A percentile compares a stretch with the other conserved stretches of the same genome.
Conservation (phyloP, 2,329 filamentous ascomycete species). For the Davidsoniella neocaledoniae region DNA sequence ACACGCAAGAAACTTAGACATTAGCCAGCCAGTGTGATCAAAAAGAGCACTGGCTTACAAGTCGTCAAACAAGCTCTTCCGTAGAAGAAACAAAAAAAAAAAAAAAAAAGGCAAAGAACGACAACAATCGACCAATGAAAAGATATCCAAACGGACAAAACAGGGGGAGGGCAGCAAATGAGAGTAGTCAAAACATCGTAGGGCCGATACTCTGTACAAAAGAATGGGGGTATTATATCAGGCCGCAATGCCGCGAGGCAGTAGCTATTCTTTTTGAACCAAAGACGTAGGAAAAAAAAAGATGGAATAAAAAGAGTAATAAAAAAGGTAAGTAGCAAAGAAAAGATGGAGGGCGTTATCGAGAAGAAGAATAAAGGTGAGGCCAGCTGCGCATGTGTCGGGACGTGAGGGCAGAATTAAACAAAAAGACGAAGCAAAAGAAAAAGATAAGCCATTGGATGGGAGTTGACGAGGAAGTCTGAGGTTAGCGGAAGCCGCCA, state of each 20-base stretch:
- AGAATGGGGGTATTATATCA: conserved; percentile 1
- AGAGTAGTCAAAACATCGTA: conserved; percentile 3
- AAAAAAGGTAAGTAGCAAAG: background rate
- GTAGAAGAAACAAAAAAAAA: too few species aligned
- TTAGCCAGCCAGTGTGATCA: too few species aligned
- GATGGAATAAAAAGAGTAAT: background rate
- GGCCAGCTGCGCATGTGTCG: too few species aligned
- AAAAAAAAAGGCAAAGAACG: background rate
- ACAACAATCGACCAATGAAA: background rate
- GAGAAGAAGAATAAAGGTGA: background rate
- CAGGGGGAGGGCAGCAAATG: background rate
- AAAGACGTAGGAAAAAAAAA: background rate
- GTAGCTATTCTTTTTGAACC: conserved; percentile 1
- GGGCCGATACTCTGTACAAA: conserved; percentile 3
- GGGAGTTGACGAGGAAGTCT: background rate
- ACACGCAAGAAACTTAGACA: background rate
- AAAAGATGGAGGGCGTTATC: background rate
- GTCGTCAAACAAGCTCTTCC: background rate
- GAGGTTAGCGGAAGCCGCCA: background rate
- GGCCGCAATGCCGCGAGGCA: background rate
- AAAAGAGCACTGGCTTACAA: conserved; percentile 2
- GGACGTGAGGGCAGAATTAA: too few species aligned
- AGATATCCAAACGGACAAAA: background rate
- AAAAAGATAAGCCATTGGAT: background rate
- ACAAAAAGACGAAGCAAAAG: background rate